These are phyloP conservation scores for Saposhnikovia divaricata DNA, from an alignment of 129 eudicot species.

Conservation along the genomic window DNA sequence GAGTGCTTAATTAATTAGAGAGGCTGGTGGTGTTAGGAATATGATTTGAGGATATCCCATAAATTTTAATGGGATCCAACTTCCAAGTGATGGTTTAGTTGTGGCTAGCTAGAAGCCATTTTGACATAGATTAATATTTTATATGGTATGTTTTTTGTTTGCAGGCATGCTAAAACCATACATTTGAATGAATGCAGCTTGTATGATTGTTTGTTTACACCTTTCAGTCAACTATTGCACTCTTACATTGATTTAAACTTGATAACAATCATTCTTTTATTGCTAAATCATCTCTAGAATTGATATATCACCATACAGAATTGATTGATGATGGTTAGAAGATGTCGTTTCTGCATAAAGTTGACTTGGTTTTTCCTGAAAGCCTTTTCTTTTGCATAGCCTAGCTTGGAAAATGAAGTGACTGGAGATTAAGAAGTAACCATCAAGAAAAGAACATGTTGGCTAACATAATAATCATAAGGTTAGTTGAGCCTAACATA, in stretches of 20 bases:
- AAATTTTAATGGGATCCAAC: neutral
- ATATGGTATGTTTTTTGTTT: neutral
- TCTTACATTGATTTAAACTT: neutral
- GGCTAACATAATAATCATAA: neutral
- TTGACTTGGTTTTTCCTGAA: neutral
- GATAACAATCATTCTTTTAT: neutral
- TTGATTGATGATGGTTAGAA: slow-evolving; percentile 5
- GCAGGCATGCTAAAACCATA: neutral
- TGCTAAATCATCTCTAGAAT: neutral
- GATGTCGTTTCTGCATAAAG: neutral
- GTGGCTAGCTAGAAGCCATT: neutral
- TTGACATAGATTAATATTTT: neutral
- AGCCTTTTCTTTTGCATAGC: neutral
- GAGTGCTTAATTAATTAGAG: slow-evolving; percentile 1
- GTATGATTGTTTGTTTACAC: neutral
- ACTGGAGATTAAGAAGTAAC: slow-evolving; percentile 1
- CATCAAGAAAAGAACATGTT: neutral
- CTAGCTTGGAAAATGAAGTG: slow-evolving; percentile 7
- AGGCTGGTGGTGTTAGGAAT: slow-evolving; percentile 4
- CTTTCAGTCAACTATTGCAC: neutral
- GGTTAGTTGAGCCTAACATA: neutral
- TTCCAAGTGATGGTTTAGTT: slow-evolving; percentile 2
- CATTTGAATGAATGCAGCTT: neutral
- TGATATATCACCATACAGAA: slow-evolving; percentile 1
- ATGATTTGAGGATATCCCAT: neutral